Evolutionary conservation across 306 rosid genomes (phyloP), one percentile per base, ranked within the genome.

Genomic region (Arachis hypogaea): DNA sequence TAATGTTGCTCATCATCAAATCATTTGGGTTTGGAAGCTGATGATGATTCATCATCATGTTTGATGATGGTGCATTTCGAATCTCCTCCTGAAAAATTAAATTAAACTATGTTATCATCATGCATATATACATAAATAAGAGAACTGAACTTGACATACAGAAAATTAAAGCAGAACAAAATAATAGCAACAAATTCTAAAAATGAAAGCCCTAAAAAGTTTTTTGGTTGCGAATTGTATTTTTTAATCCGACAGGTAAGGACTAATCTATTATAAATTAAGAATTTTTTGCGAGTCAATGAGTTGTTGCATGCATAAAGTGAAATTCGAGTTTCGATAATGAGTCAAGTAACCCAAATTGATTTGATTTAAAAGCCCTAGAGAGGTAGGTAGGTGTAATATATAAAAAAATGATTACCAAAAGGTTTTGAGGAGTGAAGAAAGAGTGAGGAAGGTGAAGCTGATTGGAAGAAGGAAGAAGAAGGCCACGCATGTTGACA

Each of bases 401-500:
- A 14, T 14, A 14, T 14, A 14, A 14, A 14, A 14, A 14, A 14
- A 14, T 22, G 28, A 22, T 57, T 85, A 94, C 99, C 90, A 84
- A 57, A 57, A 89, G 86, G 80, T 83, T 84, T 57, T 93, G 96
- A 68, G 93, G 96, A 63, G 85, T 71, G 88, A 89, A 78, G 78
- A 89, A 90, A 44, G 82, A 1, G 71, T 88, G 96, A 9, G 85
- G 81, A 56, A 89, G 84, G 68, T 93, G 97, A 75, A 88, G 84
- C 55, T 93, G 98, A 83, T 77, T 86, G 16, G 88, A 4, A 33
- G 90, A 22, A 41, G 97, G 89, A 58, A 90, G 87, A 70, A 86
- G 89, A 65, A 82, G 79, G 7, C 77, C 87, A 1, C 96, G 84
- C 97, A 94, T 86, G 82, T 92, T 92, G 44, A 92, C 96, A 0